Conservation (phyloP, 257 asterid species). For the Solanum pimpinellifolium region DNA sequence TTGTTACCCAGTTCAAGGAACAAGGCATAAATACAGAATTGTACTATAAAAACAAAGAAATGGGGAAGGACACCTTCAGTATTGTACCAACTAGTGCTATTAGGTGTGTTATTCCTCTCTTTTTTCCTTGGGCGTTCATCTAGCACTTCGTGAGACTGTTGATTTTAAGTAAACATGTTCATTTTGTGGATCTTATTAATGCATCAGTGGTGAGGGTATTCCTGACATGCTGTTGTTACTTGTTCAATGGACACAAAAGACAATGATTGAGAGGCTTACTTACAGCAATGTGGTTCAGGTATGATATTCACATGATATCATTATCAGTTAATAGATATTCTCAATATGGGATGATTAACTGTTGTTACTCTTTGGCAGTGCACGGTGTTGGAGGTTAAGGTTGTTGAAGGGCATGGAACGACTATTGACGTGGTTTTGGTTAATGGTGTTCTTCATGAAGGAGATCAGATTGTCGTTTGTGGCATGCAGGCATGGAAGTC, state of each 20-base stretch:
- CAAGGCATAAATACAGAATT: constrained; percentile 91
- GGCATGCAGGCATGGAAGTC: constrained; percentile 77
- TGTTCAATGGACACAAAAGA: constrained; percentile 86
- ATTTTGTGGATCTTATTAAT: neutral
- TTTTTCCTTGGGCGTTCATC: neutral
- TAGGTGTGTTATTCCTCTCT: constrained; percentile 36
- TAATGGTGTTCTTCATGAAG: constrained; percentile 94
- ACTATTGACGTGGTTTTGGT: constrained; percentile 94
- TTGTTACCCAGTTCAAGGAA: constrained; percentile 70
- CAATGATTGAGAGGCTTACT: constrained; percentile 76
- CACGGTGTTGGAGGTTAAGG: constrained; percentile 98
- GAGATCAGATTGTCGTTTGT: constrained; percentile 90
- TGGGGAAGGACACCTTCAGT: constrained; percentile 67
- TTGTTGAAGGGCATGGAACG: constrained; percentile 94
- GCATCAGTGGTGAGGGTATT: constrained; percentile 79
- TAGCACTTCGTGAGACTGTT: neutral
- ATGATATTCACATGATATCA: constrained; percentile 11
- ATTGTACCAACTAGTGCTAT: constrained; percentile 96
- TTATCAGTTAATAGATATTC: neutral
- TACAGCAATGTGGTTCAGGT: constrained; percentile 82
- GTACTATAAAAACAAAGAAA: constrained; percentile 82
- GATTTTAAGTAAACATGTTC: neutral
- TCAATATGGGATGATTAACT: constrained; percentile 4
- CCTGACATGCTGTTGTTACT: constrained; percentile 73
- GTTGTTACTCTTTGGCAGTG: constrained; percentile 42